phyloP scores from a whole-genome alignment of 2,329 filamentous ascomycete species.

The Pseudomassariella vexata region DNA sequence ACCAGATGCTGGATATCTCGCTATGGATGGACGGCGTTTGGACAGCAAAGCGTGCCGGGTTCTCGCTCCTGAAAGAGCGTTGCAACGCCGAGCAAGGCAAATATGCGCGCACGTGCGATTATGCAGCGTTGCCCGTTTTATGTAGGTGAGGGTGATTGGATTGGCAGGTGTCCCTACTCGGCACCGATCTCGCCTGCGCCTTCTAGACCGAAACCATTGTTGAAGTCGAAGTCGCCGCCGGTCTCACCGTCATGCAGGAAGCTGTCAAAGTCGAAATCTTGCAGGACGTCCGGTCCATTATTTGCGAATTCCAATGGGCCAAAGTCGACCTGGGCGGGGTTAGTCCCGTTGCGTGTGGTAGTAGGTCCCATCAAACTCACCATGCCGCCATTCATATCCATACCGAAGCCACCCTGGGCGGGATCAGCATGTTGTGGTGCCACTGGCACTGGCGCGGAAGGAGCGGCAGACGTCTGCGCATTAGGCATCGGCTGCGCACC shows the following conservation, averaged over 20 bases:
- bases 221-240: slow-evolving; percentile 52
- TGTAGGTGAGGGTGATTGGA: too few species aligned
- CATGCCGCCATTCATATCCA: slow-evolving; percentile 37
- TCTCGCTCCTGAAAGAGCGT: too few species aligned
- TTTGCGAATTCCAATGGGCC: slow-evolving; percentile 12
- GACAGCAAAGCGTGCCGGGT: too few species aligned
- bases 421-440: slow-evolving; percentile 42
- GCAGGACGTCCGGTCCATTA: too few species aligned
- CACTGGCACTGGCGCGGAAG: slow-evolving; percentile 36
- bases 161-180: too few species aligned
- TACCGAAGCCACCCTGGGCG: slow-evolving; percentile 36
- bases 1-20: too few species aligned
- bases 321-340: slow-evolving; percentile 4
- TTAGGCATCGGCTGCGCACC: slow-evolving; percentile 31
- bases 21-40: too few species aligned
- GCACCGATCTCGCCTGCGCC: slow-evolving; percentile 49
- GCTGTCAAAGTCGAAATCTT: slow-evolving; percentile 64
- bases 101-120: too few species aligned
- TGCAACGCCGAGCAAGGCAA: too few species aligned
- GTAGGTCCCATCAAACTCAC: too few species aligned
- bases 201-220: slow-evolving; percentile 48
- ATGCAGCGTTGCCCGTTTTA: too few species aligned
- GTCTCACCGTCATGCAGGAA: slow-evolving; percentile 57
- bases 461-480: slow-evolving; percentile 37
- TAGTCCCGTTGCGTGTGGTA: slow-evolving; percentile 1